These are phyloP conservation scores for Simplicillium aogashimaense DNA, from an alignment of 2,329 filamentous ascomycete genomes.

Conservation along the genomic window DNA sequence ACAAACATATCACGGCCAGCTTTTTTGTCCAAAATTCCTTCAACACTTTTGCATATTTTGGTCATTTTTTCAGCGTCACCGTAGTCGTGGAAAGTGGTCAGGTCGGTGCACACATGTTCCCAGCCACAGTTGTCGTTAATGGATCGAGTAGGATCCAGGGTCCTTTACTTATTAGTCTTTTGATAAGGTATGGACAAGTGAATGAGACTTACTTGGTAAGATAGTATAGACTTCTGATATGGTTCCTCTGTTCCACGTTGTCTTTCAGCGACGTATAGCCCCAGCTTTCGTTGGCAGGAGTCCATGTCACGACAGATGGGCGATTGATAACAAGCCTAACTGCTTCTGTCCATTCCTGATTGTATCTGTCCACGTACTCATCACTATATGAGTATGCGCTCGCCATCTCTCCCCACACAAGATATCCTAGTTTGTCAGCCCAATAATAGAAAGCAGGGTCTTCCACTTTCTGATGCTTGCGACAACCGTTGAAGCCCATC, in stretches of 20 bases:
- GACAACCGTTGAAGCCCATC: slow-evolving; percentile 56
- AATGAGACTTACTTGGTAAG: slow-evolving; percentile 43
- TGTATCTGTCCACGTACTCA: slow-evolving; percentile 49
- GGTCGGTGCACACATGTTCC: slow-evolving; percentile 56
- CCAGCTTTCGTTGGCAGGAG: slow-evolving; percentile 56
- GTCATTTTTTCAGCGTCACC: slow-evolving; percentile 45
- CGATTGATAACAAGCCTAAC: slow-evolving; percentile 57
- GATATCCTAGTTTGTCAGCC: slow-evolving; percentile 49
- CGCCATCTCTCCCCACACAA: slow-evolving; percentile 56
- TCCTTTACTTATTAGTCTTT: slow-evolving; percentile 19
- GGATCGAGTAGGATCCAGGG: slow-evolving; percentile 51
- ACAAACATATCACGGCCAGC: slow-evolving; percentile 46
- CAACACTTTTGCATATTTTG: slow-evolving; percentile 40
- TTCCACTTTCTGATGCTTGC: slow-evolving; percentile 57
- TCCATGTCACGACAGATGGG: slow-evolving; percentile 56
- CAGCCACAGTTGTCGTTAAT: slow-evolving; percentile 66
- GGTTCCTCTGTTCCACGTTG: slow-evolving; percentile 49
- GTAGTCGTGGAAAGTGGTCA: slow-evolving; percentile 62
- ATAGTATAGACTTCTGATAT: slow-evolving; percentile 54
- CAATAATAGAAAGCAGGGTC: slow-evolving; percentile 51
- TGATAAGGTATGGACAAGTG: slow-evolving; percentile 10
- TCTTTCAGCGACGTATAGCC: slow-evolving; percentile 49
- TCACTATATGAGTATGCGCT: slow-evolving; percentile 54
- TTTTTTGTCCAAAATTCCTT: slow-evolving; percentile 43
- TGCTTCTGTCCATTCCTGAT: slow-evolving; percentile 54